phyloP scores from a whole-genome alignment of 2,329 filamentous ascomycete genomes.

The Neofusicoccum sp. region DNA sequence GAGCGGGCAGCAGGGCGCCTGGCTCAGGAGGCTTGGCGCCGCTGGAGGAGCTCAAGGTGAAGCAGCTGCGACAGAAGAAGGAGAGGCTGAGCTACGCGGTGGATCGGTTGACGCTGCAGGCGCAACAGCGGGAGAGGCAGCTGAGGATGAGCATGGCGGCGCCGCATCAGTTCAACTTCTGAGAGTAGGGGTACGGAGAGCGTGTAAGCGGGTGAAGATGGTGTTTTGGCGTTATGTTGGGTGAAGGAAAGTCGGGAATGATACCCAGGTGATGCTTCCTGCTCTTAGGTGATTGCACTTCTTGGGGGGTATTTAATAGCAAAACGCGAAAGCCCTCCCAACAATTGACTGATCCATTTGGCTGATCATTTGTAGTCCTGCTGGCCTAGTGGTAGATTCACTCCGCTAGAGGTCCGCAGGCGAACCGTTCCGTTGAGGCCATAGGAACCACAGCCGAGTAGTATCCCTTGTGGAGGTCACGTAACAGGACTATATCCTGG shows the following conservation, averaged over 20 bases:
- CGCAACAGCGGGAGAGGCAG: slow-evolving; percentile 73
- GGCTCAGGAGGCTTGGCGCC: slow-evolving; percentile 32
- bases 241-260: background rate
- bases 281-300: background rate
- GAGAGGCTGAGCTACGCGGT: slow-evolving; percentile 86
- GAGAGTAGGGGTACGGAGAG: background rate
- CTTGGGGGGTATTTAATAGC: background rate
- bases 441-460: background rate
- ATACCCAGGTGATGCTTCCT: background rate
- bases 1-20: slow-evolving; percentile 26
- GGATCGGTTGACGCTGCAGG: slow-evolving; percentile 81
- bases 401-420: too few relatives aligned
- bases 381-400: too few relatives aligned
- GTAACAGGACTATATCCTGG: background rate
- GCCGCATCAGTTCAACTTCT: slow-evolving; percentile 37
- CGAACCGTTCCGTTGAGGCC: background rate
- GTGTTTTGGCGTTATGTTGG: background rate
- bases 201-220: too few relatives aligned
- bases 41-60: slow-evolving; percentile 61
- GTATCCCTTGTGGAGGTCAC: background rate
- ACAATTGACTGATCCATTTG: too few relatives aligned
- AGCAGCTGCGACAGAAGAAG: slow-evolving; percentile 76
- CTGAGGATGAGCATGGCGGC: slow-evolving; percentile 73
- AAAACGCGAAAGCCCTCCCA: background rate
- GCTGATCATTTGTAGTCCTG: too few relatives aligned